Base-by-base conservation (phyloP, 169 alveolate genomes). In the Eimeria mitis region DNA sequence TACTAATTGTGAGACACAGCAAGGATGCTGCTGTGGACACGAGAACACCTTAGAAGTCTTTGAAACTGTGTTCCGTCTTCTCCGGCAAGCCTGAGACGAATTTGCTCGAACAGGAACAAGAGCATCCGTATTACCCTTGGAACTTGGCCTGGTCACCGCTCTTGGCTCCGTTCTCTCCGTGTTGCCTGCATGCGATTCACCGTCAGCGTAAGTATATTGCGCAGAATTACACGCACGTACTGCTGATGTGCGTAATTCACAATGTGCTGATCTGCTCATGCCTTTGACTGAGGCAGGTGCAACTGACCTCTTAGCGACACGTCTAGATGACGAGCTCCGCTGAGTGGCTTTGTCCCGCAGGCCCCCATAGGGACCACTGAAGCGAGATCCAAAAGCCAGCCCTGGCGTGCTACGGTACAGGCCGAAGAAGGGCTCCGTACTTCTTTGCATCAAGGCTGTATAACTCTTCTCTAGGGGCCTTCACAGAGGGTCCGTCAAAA, bases 351-450 rank as follows among this genome's bases (percentile, higher is more conserved):
- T 49, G 88, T n/a, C 42, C 88, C 88, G 65, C 88, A 78, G 65
- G 88, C 88, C 65, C 88, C 88, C 88, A 78, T 78, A 78, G 88
- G 88, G 88, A 47, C 88, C 88, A 47, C 37, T 78, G 81, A 37
- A 37, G 34, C n/a, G 83, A 16, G 31, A 40, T 73, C 83, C 83
- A 23, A 56, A 52, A 73, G 23, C 34, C 49, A 68, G 78, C 78
- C 78, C 83, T 40, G 83, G 83, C 52, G 54, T 73, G 54, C 56
- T 54, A 73, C 25, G 31, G 83, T 73, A 73, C 56, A 73, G 83
- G 83, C 56, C 54, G 54, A 21, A 21, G 16, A 40, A 19, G 52
- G 83, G 83, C 83, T 34, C 83, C 31, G 28, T 40, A 73, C 14
- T 21, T 21, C 54, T 21, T 31, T 54, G 56, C 83, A 73, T 40